Evolutionary conservation across 441 rosid species (phyloP).

Genomic region (Gossypium schwendimanii): DNA sequence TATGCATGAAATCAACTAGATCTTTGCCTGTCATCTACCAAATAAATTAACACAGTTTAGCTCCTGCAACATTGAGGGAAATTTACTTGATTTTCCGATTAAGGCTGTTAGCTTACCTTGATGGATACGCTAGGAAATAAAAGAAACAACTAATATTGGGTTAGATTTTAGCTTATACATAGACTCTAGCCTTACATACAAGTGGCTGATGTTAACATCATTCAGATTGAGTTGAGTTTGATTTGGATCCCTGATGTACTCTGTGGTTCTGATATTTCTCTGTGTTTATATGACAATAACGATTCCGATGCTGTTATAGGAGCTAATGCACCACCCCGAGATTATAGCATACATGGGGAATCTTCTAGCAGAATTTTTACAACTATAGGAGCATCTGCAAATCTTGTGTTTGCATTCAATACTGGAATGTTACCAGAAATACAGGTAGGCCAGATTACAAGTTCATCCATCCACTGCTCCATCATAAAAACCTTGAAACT

Average conservation of each 20-base stretch:
- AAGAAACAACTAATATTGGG: background rate
- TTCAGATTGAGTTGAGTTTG: background rate
- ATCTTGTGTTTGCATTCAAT: conserved; percentile 77
- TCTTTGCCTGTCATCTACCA: background rate
- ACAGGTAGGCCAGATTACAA: conserved; percentile 41
- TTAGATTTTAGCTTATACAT: background rate
- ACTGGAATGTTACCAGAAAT: conserved; percentile 98
- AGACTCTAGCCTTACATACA: background rate
- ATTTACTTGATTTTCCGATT: background rate
- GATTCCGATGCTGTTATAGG: conserved; percentile 34
- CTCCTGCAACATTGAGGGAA: background rate
- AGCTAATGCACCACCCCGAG: conserved; percentile 53
- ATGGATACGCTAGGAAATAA: background rate
- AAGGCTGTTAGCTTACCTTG: background rate
- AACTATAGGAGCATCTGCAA: conserved; percentile 75
- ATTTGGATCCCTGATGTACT: background rate
- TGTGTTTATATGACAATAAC: background rate
- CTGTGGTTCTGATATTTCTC: background rate
- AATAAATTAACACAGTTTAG: background rate
- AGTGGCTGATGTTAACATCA: background rate
- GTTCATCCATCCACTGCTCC: background rate
- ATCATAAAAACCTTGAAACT: background rate
- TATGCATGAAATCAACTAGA: background rate
- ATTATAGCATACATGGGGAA: conserved; percentile 61
- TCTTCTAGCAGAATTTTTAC: conserved; percentile 42